Evolutionary conservation across 208 protist species (phyloP).

Genomic region (Leishmania major): DNA sequence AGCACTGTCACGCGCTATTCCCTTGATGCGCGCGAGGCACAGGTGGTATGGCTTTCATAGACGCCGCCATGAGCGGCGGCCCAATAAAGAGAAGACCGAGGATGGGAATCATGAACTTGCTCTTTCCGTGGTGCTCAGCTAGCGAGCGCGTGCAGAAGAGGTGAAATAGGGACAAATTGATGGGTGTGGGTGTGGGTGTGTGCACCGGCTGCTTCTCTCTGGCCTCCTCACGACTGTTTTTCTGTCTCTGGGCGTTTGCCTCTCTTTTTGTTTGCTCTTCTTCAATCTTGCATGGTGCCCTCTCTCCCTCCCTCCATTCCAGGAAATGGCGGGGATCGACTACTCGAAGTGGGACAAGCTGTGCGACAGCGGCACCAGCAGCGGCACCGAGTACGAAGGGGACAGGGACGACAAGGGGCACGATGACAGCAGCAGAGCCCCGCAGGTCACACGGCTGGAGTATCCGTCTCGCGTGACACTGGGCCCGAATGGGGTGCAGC

Average conservation of each 20-base stretch:
- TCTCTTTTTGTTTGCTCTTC: background rate
- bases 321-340: constrained; percentile 58
- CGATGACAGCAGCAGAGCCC: background rate
- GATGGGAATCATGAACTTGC: background rate
- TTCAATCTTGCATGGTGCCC: background rate
- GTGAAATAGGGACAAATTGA: background rate
- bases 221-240: background rate
- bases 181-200: background rate
- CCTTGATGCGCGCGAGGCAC: background rate
- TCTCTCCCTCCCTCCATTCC: background rate
- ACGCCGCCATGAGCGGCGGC: background rate
- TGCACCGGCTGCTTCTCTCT: background rate
- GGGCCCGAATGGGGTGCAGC: constrained; percentile 57
- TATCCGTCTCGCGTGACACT: constrained; percentile 70
- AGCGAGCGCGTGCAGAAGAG: background rate
- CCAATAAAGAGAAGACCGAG: background rate
- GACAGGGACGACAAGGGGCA: background rate
- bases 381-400: background rate
- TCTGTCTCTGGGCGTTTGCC: background rate
- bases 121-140: background rate
- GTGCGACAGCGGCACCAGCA: constrained; percentile 33
- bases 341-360: constrained; percentile 88
- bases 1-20: background rate
- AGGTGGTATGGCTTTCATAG: no score
- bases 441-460: constrained; percentile 54